Evolutionary conservation across 352 stramenopile species (phyloP), one percentile per base, ranked within the genome.

Genomic region (Globisporangium paroecandrum): DNA sequence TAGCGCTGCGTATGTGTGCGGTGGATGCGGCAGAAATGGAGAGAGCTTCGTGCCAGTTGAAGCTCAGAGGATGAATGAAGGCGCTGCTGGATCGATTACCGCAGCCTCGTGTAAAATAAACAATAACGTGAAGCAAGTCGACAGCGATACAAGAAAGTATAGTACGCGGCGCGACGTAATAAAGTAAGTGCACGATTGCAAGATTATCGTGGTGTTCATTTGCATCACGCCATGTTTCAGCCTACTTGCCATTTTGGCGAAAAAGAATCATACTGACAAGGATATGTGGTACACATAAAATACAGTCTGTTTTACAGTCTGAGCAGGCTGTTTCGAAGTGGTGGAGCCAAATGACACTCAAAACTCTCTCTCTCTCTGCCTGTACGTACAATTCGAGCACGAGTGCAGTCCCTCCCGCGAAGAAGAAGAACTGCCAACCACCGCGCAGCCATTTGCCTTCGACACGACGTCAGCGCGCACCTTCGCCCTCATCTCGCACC

Each of bases 291-390:
- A 18, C 51, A 57, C 51, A n/a, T 13, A 9, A 51, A 12, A 4
- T 51, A n/a, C 43, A 51, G 43, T 51, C 43, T 51, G 43, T 51
- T 51, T 29, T 4, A n/a, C 51, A 20, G 22, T 32, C 51, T 20
- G 22, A 57, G 24, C 20, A 60, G 34, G 43, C 55, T 60, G 55
- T 22, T 41, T 15, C 6, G 54, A 8, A 41, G 25, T 58, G 27
- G 54, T 60, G 54, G 55, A 60, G 55, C 55, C 55, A 61, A 61
- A 46, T 61, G 55, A 61, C 55, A 46, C 29, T 61, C 55, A 61
- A 62, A 62, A 62, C 29, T 32, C 29, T 32, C 29, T 29, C 27
- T 29, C 27, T 32, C 29, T 32, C 29, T 32, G 29, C 29, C 29
- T 32, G 4, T 32, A 32, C 18, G 41, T 51, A 51, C 18, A 22